Percentiles rank a stretch among this genome's conserved stretches.
Evolutionary conservation across 768 basidiomycete genomes (phyloP).

Genomic region (Amanita brunnescens): DNA sequence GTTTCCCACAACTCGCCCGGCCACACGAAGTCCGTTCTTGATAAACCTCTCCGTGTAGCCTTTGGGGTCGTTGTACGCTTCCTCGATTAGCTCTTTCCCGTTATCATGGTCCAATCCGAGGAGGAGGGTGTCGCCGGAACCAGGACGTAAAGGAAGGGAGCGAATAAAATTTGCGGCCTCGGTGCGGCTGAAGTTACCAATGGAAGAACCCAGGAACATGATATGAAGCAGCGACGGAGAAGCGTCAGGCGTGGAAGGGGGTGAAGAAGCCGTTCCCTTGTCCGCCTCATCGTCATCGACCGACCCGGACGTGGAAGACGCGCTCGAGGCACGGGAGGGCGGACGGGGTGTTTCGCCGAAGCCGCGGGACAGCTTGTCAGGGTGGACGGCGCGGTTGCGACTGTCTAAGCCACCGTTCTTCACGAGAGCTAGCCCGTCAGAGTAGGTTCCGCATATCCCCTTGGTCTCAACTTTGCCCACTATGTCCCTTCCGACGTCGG

Average conservation of each 20-base stretch:
- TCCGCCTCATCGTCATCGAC: conserved; percentile 10
- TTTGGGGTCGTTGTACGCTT: conserved; percentile 78
- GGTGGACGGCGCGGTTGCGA: conserved; percentile 4
- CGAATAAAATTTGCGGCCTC: conserved; percentile 68
- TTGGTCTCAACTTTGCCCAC: conserved; percentile 68
- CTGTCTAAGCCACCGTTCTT: conserved; percentile 48
- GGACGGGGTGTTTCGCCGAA: background rate
- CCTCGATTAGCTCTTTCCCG: conserved; percentile 58
- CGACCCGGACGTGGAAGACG: conserved; percentile 11
- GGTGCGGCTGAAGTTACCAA: conserved; percentile 80
- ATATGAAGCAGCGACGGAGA: conserved; percentile 58
- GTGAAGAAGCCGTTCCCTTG: conserved; percentile 18
- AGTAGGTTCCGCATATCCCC: conserved; percentile 89
- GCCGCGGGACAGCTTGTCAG: background rate
- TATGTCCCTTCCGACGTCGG: conserved; percentile 53
- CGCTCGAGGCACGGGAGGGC: conserved; percentile 11
- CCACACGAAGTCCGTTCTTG: conserved; percentile 73
- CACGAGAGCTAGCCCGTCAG: conserved; percentile 79
- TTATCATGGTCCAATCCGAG: conserved; percentile 90
- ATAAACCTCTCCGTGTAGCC: conserved; percentile 72
- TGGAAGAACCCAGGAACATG: conserved; percentile 84
- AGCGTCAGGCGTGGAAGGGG: conserved; percentile 41
- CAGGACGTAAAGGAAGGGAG: conserved; percentile 67
- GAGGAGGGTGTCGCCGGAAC: conserved; percentile 73
- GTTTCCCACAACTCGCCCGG: conserved; percentile 61